Percentiles rank a stretch among this genome's conserved stretches.
These are phyloP conservation scores for Spiraea crenata DNA, from an alignment of 331 rosid genomes.

Conservation along the genomic window DNA sequence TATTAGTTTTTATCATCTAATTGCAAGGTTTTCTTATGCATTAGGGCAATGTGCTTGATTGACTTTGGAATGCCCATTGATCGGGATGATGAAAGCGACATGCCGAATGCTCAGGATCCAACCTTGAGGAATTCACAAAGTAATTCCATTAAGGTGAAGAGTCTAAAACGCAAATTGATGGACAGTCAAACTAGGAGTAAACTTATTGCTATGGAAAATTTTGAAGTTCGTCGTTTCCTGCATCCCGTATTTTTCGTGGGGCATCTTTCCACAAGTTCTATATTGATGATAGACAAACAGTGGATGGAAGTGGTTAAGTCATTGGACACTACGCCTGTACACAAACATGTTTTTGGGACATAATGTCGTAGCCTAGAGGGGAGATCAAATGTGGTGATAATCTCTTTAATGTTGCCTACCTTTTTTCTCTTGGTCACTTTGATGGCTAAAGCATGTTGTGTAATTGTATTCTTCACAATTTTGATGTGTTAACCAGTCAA, in stretches of 20 bases:
- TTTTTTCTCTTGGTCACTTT: constrained; percentile 5
- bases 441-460: constrained; percentile 27
- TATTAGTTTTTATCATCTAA: constrained; percentile 14
- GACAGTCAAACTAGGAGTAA: constrained; percentile 38
- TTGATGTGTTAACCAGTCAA: constrained; percentile 28
- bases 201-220: constrained; percentile 50
- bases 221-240: constrained; percentile 48
- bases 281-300: constrained; percentile 73
- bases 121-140: constrained; percentile 38
- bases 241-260: constrained; percentile 68
- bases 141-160: constrained; percentile 48
- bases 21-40: constrained; percentile 18
- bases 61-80: constrained; percentile 73
- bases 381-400: constrained; percentile 38
- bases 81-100: constrained; percentile 54
- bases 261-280: constrained; percentile 56
- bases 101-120: constrained; percentile 46
- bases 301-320: constrained; percentile 73
- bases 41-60: constrained; percentile 84
- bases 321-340: constrained; percentile 74
- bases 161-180: constrained; percentile 43
- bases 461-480: constrained; percentile 30
- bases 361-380: constrained; percentile 31
- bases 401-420: constrained; percentile 28
- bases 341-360: constrained; percentile 87